Evolutionary conservation across 192 early-diverging fungal genomes (phyloP).

Genomic region (Coemansia aciculifera): DNA sequence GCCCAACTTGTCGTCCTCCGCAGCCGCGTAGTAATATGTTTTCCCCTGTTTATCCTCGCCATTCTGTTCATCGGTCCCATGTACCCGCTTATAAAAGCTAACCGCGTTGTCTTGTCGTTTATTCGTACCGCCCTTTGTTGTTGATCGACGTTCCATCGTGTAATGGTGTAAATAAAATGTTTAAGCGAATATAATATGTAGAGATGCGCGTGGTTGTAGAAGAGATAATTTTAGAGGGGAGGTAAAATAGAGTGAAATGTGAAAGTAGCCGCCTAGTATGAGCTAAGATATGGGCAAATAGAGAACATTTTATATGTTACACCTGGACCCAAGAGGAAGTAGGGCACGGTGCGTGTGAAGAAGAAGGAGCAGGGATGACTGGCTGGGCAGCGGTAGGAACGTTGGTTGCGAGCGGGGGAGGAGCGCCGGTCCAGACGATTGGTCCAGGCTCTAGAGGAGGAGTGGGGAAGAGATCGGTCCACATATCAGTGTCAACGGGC

Average conservation of each 20-base stretch:
- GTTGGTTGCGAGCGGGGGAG: neutral
- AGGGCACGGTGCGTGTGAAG: conserved; percentile 4
- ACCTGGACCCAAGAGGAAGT: conserved; percentile 22
- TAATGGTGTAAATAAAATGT: neutral
- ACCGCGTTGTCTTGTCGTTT: conserved; percentile 13
- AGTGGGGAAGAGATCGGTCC: conserved; percentile 13
- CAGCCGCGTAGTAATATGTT: conserved; percentile 25
- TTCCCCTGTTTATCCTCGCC: neutral
- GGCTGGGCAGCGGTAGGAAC: conserved; percentile 10
- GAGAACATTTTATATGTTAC: neutral
- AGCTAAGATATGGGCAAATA: conserved; percentile 4
- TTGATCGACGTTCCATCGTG: conserved; percentile 7
- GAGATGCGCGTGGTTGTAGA: neutral
- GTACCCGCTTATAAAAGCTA: conserved; percentile 34
- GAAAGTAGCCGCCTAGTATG: neutral
- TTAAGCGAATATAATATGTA: neutral
- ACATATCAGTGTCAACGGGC: conserved; percentile 16
- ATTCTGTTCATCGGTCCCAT: conserved; percentile 10
- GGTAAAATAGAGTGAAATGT: neutral
- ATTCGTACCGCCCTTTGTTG: neutral
- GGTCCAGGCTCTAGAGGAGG: conserved; percentile 36
- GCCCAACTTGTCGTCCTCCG: conserved; percentile 37
- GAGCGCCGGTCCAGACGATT: conserved; percentile 35
- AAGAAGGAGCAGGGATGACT: conserved; percentile 3
- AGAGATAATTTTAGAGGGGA: neutral